phyloP scores from a whole-genome alignment of 2,329 filamentous ascomycete species.

The Herpotrichia juniperi region DNA sequence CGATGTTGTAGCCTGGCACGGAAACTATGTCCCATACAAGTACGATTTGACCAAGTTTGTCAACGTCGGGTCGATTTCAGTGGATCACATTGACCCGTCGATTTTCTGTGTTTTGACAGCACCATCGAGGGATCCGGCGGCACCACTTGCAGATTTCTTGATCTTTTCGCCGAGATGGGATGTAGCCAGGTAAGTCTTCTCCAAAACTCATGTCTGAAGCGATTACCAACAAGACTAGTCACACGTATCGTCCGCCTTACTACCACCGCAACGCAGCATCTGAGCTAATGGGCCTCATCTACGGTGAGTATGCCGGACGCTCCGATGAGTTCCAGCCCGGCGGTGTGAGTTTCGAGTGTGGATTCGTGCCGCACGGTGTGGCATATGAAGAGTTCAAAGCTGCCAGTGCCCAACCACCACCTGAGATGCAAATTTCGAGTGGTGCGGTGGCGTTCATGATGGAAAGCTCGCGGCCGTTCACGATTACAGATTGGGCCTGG shows the following conservation, averaged over 20 bases:
- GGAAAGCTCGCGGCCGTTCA: constrained; percentile 54
- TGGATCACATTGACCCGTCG: constrained; percentile 78
- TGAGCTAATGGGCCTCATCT: constrained; percentile 70
- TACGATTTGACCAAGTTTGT: constrained; percentile 81
- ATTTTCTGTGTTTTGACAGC: constrained; percentile 74
- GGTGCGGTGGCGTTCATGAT: constrained; percentile 71
- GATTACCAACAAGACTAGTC: too few species aligned
- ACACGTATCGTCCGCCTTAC: constrained; percentile 55
- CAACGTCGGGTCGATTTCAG: constrained; percentile 73
- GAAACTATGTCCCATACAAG: constrained; percentile 77
- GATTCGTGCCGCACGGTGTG: constrained; percentile 71
- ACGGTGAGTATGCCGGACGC: constrained; percentile 60
- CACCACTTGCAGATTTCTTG: constrained; percentile 69
- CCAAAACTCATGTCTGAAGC: not conserved
- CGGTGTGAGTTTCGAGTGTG: constrained; percentile 70
- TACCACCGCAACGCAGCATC: constrained; percentile 71
- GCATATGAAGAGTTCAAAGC: constrained; percentile 64
- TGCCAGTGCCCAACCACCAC: constrained; percentile 55
- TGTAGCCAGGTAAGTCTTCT: constrained; percentile 55
- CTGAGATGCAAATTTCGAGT: constrained; percentile 47
- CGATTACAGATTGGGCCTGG: constrained; percentile 45
- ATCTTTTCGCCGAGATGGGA: constrained; percentile 71
- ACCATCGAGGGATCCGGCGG: constrained; percentile 62
- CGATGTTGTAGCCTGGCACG: constrained; percentile 81
- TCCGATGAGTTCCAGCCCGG: constrained; percentile 64